Evolutionary conservation across 2,329 filamentous ascomycete genomes (phyloP), one percentile per base, ranked within the genome.

Genomic region (Epichloe sylvatica): DNA sequence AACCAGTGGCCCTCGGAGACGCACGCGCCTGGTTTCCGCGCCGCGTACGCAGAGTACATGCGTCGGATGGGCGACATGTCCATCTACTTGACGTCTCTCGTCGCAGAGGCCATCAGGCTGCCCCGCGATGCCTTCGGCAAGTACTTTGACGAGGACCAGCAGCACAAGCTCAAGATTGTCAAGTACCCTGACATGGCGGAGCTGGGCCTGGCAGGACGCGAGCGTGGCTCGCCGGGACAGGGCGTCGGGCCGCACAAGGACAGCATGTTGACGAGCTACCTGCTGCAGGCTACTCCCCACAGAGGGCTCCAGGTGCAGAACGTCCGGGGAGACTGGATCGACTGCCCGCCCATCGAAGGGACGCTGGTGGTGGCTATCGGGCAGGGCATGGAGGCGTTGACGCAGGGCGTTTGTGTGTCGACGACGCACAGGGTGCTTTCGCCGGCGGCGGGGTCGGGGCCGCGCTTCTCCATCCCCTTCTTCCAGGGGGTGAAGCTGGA

Each of bases 151-250:
- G 57, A 74, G 71, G 64, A 76, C 57, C 72, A 78, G 70, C 87
- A 92, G 68, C 86, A 94, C 70, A 94, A 94, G 71, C 75, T 94
- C 59, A 94, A 94, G 70, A 83, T 94, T 52, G 83, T 94, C 52
- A 87, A 86, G 69, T 94, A 92, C 61, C 88, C 88, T 0, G 87
- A 92, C 62, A 65, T 77, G 12, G 66, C 69, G n/a, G 74, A 80
- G 62, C 67, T 85, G 1, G 77, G 74, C 0, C 63, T 3, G 62
- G 55, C 19, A 19, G 11, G 17, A 13, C 9, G 13, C 34, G 35
- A 55, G 21, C 64, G 59, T 1, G 68, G 63, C 38, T 61, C 59
- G 21, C 64, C 74, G 54, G 72, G 73, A 35, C 79, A 82, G 57
- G 79, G 57, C 4, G 83, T 90, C 0, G 86, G 86, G 0, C 85